phyloP scores from a whole-genome alignment of 768 basidiomycete species.

The Boletellus sp. region DNA sequence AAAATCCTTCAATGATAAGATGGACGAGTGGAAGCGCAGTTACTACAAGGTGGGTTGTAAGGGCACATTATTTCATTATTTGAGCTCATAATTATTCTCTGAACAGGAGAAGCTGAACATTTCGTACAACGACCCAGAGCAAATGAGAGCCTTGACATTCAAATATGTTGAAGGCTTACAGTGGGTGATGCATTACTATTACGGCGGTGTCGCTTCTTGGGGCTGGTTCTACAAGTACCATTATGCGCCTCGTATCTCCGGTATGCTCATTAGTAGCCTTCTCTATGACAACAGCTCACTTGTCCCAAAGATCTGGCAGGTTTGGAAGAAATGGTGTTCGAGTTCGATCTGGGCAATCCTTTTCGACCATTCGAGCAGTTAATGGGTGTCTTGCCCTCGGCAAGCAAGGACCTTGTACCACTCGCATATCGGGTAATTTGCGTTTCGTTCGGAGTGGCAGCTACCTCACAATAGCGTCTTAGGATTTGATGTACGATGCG shows the following conservation, averaged over 20 bases:
- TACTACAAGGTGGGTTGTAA: slow-evolving; percentile 84
- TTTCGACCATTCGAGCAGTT: slow-evolving; percentile 94
- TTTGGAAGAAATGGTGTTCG: slow-evolving; percentile 77
- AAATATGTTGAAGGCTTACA: slow-evolving; percentile 92
- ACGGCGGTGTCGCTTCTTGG: slow-evolving; percentile 96
- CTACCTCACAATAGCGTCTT: slow-evolving; percentile 1
- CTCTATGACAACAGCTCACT: neutral
- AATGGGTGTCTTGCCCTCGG: slow-evolving; percentile 94
- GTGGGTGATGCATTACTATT: slow-evolving; percentile 99
- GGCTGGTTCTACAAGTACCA: slow-evolving; percentile 99
- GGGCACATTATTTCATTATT: neutral
- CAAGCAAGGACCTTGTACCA: slow-evolving; percentile 87
- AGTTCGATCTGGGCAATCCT: slow-evolving; percentile 82
- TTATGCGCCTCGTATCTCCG: slow-evolving; percentile 94
- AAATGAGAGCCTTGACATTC: slow-evolving; percentile 67
- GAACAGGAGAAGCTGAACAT: slow-evolving; percentile 82
- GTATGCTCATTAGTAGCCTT: slow-evolving; percentile 39
- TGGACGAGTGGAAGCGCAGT: slow-evolving; percentile 86
- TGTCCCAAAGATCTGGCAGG: slow-evolving; percentile 47
- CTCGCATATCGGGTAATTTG: slow-evolving; percentile 69
- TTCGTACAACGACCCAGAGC: slow-evolving; percentile 62
- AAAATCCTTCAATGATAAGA: slow-evolving; percentile 68
- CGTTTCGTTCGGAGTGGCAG: neutral
- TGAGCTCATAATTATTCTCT: slow-evolving; percentile 11
- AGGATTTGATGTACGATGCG: slow-evolving; percentile 88